phyloP scores from a whole-genome alignment of 306 rosid species.

The Sindora glabra region DNA sequence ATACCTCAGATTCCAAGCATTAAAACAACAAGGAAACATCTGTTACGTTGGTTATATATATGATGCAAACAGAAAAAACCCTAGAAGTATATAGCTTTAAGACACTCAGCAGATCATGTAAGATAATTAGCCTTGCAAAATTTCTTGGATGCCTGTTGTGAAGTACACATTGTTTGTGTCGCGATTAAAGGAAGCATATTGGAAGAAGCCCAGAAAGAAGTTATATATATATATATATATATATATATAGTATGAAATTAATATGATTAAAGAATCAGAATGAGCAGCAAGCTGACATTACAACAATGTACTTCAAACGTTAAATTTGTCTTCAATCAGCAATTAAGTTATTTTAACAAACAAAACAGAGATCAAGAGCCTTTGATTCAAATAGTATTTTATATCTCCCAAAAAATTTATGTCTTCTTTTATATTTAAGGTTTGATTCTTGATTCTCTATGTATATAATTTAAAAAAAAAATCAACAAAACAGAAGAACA shows the following conservation, averaged over 20 bases:
- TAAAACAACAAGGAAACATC: not conserved
- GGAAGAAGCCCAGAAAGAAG: not conserved
- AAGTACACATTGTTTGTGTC: slow-evolving; percentile 18
- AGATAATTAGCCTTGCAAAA: slow-evolving; percentile 14
- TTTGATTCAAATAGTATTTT: too few species aligned
- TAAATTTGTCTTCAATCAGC: slow-evolving; percentile 5
- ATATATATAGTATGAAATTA: too few species aligned
- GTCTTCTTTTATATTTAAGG: too few species aligned
- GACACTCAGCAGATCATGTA: too few species aligned
- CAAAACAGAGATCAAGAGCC: too few species aligned
- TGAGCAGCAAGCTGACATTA: slow-evolving; percentile 10
- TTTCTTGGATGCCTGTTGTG: slow-evolving; percentile 18
- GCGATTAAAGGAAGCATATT: slow-evolving; percentile 15
- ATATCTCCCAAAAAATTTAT: too few species aligned
- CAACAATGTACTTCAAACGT: slow-evolving; percentile 17
- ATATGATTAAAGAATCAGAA: slow-evolving; percentile 1
- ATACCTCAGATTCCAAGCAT: not conserved
- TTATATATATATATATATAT: not conserved
- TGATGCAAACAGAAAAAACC: not conserved
- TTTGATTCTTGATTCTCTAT: too few species aligned
- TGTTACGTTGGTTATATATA: not conserved
- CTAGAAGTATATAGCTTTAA: not conserved
- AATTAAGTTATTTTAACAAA: slow-evolving; percentile 2
- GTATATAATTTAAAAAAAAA: too few species aligned
- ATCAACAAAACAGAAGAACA: too few species aligned